Evolutionary conservation across 2,329 filamentous ascomycete species (phyloP).

Genomic region (Basipetospora chlamydospora): DNA sequence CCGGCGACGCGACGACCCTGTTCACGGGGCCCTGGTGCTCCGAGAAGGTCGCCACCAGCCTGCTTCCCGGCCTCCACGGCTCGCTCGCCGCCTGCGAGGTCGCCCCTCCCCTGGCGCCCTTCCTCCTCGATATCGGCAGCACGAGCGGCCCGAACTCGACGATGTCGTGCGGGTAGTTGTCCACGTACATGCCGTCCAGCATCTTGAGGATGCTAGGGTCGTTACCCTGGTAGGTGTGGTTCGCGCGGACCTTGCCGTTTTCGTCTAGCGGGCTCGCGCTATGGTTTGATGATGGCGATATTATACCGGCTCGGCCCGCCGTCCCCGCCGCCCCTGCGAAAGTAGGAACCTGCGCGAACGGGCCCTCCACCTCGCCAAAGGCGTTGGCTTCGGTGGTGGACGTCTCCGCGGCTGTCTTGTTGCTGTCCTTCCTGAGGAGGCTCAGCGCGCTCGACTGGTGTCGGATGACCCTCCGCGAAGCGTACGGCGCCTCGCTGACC

Average conservation of each 20-base stretch:
- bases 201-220: conserved; percentile 53
- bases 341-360: conserved; percentile 28
- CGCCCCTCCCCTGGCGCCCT: conserved; percentile 30
- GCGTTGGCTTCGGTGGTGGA: conserved; percentile 44
- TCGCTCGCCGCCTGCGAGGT: conserved; percentile 30
- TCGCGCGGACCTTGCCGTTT: conserved; percentile 18
- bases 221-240: conserved; percentile 76
- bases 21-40: conserved; percentile 78
- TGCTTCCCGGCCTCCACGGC: conserved; percentile 69
- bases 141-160: conserved; percentile 68
- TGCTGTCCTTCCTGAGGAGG: conserved; percentile 42
- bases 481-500: conserved; percentile 25
- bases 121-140: conserved; percentile 47
- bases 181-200: conserved; percentile 73
- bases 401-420: conserved; percentile 43
- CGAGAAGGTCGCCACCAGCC: conserved; percentile 72
- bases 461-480: conserved; percentile 31
- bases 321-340: not conserved
- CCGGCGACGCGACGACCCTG: conserved; percentile 67
- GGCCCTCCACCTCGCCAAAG: conserved; percentile 45
- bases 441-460: conserved; percentile 45
- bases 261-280: conserved; percentile 7
- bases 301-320: not conserved
- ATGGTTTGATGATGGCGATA: conserved; percentile 11
- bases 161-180: conserved; percentile 52